Conservation (phyloP, 306 rosid genomes). For the Ceratonia siliqua region DNA sequence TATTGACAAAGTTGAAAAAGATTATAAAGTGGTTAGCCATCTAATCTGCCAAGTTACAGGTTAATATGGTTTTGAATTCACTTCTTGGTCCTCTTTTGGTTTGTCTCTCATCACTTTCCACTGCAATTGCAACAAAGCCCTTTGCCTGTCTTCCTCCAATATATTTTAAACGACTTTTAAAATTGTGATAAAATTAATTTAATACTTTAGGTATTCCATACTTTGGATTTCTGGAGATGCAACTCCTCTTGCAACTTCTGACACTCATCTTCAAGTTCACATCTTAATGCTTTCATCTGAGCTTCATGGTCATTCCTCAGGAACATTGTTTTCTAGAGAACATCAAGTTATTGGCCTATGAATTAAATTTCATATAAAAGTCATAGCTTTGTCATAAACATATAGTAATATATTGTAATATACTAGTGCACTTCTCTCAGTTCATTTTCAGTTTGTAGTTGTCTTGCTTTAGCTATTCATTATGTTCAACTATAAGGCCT, state of each 20-base stretch:
- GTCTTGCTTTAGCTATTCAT: slow-evolving; percentile 61
- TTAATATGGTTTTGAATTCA: slow-evolving; percentile 76
- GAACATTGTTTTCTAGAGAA: slow-evolving; percentile 59
- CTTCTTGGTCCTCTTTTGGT: slow-evolving; percentile 86
- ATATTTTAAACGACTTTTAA: slow-evolving; percentile 21
- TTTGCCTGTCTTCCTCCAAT: slow-evolving; percentile 90
- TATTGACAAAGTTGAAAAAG: no score
- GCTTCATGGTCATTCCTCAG: slow-evolving; percentile 80
- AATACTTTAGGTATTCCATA: slow-evolving; percentile 39
- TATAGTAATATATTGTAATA: slow-evolving; percentile 4
- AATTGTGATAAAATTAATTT: slow-evolving; percentile 14
- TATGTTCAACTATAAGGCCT: slow-evolving; percentile 56
- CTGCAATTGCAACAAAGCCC: slow-evolving; percentile 89
- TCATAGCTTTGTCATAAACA: not conserved
- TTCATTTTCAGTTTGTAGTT: slow-evolving; percentile 73
- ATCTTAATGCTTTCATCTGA: slow-evolving; percentile 69
- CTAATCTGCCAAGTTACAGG: no score
- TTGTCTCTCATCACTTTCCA: slow-evolving; percentile 97
- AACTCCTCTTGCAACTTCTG: slow-evolving; percentile 83
- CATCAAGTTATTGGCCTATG: slow-evolving; percentile 20
- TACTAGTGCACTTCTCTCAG: slow-evolving; percentile 66
- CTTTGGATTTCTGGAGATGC: slow-evolving; percentile 88
- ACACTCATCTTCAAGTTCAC: slow-evolving; percentile 83
- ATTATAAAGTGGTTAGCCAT: no score
- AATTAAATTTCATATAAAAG: slow-evolving; percentile 22